A percentile compares a stretch with the other conserved stretches of the same genome.
Conservation (phyloP, 768 basidiomycete genomes). For the Xerocomus brunneocitrinus region DNA sequence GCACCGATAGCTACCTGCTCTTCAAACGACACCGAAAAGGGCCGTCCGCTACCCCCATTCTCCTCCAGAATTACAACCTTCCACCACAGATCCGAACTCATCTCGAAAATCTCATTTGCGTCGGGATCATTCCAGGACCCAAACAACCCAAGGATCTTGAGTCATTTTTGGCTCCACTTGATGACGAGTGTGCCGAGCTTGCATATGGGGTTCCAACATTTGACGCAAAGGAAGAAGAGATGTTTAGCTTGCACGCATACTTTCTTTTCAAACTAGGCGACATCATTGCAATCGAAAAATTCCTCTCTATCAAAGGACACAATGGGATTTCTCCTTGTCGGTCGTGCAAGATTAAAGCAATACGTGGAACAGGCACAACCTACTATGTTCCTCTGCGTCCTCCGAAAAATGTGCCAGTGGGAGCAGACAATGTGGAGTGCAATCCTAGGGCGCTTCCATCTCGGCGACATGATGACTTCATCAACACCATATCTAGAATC, state of each 20-base stretch:
- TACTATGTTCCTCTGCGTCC: conserved; percentile 1
- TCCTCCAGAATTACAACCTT: conserved; percentile 42
- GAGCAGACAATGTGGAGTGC: background rate
- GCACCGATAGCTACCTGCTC: conserved; percentile 40
- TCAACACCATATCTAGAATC: conserved; percentile 5
- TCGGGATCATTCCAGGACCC: conserved; percentile 45
- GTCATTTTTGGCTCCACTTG: conserved; percentile 36
- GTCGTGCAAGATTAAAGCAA: conserved; percentile 32
- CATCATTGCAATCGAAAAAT: conserved; percentile 32
- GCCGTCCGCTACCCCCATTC: conserved; percentile 37
- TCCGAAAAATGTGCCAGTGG: background rate
- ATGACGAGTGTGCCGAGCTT: conserved; percentile 34
- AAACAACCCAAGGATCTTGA: conserved; percentile 37
- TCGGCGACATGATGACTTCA: conserved; percentile 28
- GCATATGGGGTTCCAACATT: conserved; percentile 36
- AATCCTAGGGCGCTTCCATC: conserved; percentile 31
- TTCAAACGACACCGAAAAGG: conserved; percentile 30
- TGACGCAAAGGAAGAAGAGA: conserved; percentile 13
- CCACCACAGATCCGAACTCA: conserved; percentile 37
- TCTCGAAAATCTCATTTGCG: conserved; percentile 31
- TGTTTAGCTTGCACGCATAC: conserved; percentile 29
- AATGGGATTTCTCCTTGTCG: conserved; percentile 33
- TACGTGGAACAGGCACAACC: background rate
- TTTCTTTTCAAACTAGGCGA: conserved; percentile 31
- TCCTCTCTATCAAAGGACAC: conserved; percentile 35